Evolutionary conservation across 192 early-diverging fungal species (phyloP), one percentile per base, ranked within the genome.

Genomic region (Entomortierella chlamydospora): DNA sequence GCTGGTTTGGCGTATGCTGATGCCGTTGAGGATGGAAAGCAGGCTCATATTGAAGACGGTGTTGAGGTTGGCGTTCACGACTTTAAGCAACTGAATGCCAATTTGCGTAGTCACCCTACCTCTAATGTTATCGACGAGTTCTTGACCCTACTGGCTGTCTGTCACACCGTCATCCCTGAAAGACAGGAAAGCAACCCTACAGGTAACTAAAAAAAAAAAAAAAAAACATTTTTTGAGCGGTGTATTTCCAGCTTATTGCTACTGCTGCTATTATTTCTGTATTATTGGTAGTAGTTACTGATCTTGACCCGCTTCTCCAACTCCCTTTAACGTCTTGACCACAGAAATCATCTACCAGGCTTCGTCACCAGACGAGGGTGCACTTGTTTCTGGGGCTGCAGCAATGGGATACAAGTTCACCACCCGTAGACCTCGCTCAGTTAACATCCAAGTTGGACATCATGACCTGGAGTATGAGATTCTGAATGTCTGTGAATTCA

Each of bases 131-230:
- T 98, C 57, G 86, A 92, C 29, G 95, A 98, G 83, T 99, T 99
- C 68, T 87, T 98, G 65, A 91, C 91, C 29, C 79, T 98, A 15
- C 86, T 99, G 22, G 91, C 95, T 22, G 93, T 95, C 9, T 99
- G 98, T 81, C 98, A 99, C 73, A 99, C 98, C 5, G 98, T 99
- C 22, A 99, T 99, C 76, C 97, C 98, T 12, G 97, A 98, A 81
- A 64, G 79, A 47, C 73, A 84, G 20, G 87, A 88, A 30, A 59
- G 47, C 25, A 76, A 83, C 31, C 67, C 73, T 28, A 43, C 64
- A 34, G 71, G 85, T 82, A 65, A 39, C n/a, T n/a, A n/a, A n/a
- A n/a, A n/a, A n/a, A 9, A 17, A 10, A 18, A 23, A 37, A 39
- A 18, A n/a, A 34, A 0, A 55, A 22, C 10, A 12, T 20, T 28